Conservation (phyloP, 2,329 filamentous ascomycete species). For the Botryotinia globosa region DNA sequence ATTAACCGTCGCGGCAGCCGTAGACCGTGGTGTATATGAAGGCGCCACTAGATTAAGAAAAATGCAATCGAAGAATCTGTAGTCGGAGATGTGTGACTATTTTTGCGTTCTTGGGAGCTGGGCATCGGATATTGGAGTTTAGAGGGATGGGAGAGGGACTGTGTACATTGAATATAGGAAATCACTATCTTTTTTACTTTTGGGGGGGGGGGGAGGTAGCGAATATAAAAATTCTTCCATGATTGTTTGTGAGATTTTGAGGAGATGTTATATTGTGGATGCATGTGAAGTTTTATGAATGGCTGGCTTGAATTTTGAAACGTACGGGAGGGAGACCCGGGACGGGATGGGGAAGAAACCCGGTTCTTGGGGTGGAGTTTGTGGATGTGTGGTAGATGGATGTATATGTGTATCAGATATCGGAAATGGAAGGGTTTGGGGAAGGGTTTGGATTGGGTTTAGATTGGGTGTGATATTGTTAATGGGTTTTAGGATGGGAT, state of each 20-base stretch:
- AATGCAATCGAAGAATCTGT: slow-evolving; percentile 65
- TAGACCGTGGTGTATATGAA: slow-evolving; percentile 90
- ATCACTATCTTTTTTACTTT: background rate
- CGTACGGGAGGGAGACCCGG: background rate
- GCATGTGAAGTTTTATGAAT: background rate
- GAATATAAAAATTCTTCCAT: background rate
- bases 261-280: background rate
- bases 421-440: background rate
- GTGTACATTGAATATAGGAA: slow-evolving; percentile 25
- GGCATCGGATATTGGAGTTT: slow-evolving; percentile 26
- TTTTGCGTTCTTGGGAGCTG: background rate
- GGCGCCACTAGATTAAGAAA: slow-evolving; percentile 83
- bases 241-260: background rate
- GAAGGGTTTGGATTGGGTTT: no score
- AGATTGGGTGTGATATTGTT: background rate
- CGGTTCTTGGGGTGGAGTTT: background rate
- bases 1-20: slow-evolving; percentile 87
- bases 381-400: background rate
- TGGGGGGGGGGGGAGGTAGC: no score
- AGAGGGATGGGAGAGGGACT: slow-evolving; percentile 21
- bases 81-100: slow-evolving; percentile 24
- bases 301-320: background rate
- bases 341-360: background rate
- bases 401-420: background rate
- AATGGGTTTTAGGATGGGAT: background rate